Conservation (phyloP, 1,284 basidiomycete genomes). For the Ustilago loliicola region DNA sequence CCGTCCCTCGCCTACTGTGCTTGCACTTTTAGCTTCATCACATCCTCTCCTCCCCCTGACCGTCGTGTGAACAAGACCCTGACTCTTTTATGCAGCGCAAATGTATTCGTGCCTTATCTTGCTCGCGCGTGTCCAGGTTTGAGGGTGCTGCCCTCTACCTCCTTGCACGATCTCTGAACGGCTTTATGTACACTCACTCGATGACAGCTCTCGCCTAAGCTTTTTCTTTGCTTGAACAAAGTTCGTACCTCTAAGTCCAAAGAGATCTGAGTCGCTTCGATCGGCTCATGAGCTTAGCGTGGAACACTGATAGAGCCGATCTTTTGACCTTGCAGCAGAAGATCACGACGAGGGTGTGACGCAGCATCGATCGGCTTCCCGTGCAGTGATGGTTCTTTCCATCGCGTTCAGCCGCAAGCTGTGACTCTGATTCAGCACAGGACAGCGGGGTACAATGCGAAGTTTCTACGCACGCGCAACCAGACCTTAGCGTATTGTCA, state of each 20-base stretch:
- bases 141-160: background rate
- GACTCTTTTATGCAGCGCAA: background rate
- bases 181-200: background rate
- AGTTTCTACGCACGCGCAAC: background rate
- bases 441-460: background rate
- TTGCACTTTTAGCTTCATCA: background rate
- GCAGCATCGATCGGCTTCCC: background rate
- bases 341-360: background rate
- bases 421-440: background rate
- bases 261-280: background rate
- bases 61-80: constrained; percentile 28
- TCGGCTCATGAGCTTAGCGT: constrained; percentile 1
- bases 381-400: background rate
- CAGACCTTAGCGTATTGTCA: background rate
- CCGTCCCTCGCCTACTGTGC: background rate
- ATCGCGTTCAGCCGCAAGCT: background rate
- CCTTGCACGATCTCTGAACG: background rate
- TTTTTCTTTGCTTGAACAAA: background rate
- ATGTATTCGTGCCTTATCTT: background rate
- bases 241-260: background rate
- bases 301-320: background rate
- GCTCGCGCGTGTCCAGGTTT: background rate
- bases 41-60: constrained; percentile 16
- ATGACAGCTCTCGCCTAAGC: background rate
- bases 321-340: background rate